Evolutionary conservation across 257 asterid species (phyloP), one percentile per base, ranked within the genome.

Genomic region (Plantago ovata): DNA sequence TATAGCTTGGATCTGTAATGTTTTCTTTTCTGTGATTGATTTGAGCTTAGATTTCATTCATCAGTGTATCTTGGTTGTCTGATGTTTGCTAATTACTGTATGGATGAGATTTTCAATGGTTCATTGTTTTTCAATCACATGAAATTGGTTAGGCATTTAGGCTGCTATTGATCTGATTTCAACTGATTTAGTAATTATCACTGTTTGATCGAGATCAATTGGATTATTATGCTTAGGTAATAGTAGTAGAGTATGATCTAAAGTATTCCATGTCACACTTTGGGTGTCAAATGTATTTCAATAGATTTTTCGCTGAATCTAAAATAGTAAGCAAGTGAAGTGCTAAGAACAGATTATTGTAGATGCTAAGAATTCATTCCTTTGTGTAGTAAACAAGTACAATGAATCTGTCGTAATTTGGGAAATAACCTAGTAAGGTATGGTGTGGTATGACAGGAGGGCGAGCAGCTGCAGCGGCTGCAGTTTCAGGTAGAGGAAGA

Each of bases 391-490:
- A n/a, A n/a, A n/a, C n/a, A n/a, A n/a, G n/a, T n/a, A n/a, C n/a
- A n/a, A n/a, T n/a, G n/a, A n/a, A n/a, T n/a, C n/a, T n/a, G n/a
- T n/a, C n/a, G 6, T 28, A 33, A 53, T 13, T 0, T 11, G 8
- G 38, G 15, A 28, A 14, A 10, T 53, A 53, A 28, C 57, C 10
- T 50, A 4, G 19, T 50, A 22, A 12, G 38, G 12, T 53, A 23
- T 15, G 24, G 44, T 44, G 19, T 62, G 68, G 52, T 36, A 50
- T 61, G 72, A 59, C 76, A 84, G 89, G 83, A 38, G 97, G 95
- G 39, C 79, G 84, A 73, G 84, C 89, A 5, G 96, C 92, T 24
- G 92, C 95, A 21, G 94, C 84, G 9, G 76, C 93, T 6, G 72
- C 82, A 16, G 85, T 86, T 73, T 76, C 87, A 39, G 44, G 81